Percentiles rank a stretch among this genome's conserved stretches.
phyloP scores from a whole-genome alignment of 139 green algal species.

The Chlamydomonas sp. region DNA sequence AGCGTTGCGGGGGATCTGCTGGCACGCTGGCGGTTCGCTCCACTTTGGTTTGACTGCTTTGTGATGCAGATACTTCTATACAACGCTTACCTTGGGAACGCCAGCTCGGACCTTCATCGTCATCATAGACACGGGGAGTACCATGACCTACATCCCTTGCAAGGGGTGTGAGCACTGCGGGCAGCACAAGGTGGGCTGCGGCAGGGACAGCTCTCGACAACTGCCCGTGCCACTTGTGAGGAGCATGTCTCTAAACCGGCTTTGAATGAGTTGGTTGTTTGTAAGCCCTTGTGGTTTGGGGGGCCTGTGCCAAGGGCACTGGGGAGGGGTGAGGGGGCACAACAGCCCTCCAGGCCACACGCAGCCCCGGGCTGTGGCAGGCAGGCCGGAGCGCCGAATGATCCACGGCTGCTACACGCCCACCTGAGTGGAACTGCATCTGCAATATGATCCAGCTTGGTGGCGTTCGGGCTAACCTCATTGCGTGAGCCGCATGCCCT shows the following conservation, averaged over 20 bases:
- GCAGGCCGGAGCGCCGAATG: too few species aligned
- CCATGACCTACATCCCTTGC: slow-evolving; percentile 95
- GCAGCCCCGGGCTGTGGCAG: too few species aligned
- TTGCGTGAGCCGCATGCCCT: too few species aligned
- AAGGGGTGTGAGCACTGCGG: slow-evolving; percentile 61
- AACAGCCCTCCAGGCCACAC: too few species aligned
- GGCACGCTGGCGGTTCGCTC: neutral
- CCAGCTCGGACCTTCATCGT: slow-evolving; percentile 81
- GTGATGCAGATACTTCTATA: slow-evolving; percentile 89
- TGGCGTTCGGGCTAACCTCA: too few species aligned
- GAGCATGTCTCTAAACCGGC: neutral
- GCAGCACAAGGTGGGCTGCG: slow-evolving; percentile 63
- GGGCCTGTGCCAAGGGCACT: too few species aligned
- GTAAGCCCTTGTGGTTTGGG: neutral
- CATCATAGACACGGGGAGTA: slow-evolving; percentile 97
- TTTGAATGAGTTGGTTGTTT: neutral
- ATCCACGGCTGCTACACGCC: too few species aligned
- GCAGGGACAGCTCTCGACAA: neutral
- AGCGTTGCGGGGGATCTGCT: too few species aligned
- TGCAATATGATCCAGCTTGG: too few species aligned
- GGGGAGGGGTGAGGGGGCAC: too few species aligned
- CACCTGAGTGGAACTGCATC: too few species aligned
- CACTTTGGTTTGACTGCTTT: neutral
- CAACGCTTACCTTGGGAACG: slow-evolving; percentile 82
- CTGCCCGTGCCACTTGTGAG: too few species aligned